Evolutionary conservation across 129 eudicot genomes (phyloP), one percentile per base, ranked within the genome.

Genomic region (Scalesia atractyloides): DNA sequence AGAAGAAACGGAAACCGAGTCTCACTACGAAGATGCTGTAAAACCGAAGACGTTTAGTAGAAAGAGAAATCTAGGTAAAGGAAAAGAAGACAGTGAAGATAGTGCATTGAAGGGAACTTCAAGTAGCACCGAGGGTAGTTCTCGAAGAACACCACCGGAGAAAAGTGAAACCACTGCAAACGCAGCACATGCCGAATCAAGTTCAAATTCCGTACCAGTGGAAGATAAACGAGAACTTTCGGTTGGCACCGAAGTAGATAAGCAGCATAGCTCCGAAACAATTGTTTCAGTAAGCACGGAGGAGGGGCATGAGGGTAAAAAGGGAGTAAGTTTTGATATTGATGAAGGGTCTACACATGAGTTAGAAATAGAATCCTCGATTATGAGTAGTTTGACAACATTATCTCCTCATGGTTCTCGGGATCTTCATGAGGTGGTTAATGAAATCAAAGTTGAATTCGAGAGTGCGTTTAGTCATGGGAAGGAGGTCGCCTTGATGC

Each of bases 401-500:
- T 69, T 84, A 73, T 88, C 97, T 33, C 80, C 82, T 64, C 89
- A 84, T 69, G 97, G 98, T 44, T 82, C 89, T 56, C 87, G 96
- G 51, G 96, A 94, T 84, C 86, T 94, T 67, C 78, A 79, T 33
- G 98, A 94, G 73, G 98, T 90, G 64, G 94, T 88, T 68, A 83
- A 79, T 49, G 98, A 90, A 76, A 90, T 94, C 20, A 88, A 83
- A 75, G 90, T 75, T 70, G 97, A 90, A 69, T 94, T 94, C 43
- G 96, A 79, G 74, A 73, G 76, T 58, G 98, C 98, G 12, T 84
- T 91, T 73, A 74, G 61, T 65, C 77, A 86, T n/a, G 98, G 98
- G 73, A 90, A 81, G 66, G 98, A 94, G 81, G 97, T 94, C 2
- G 96, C 97, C 41, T 44, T 81, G 84, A 80, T 94, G 97, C 97